A percentile compares a stretch with the other conserved stretches of the same genome.
These are phyloP conservation scores for Acarospora socialis DNA, from an alignment of 2,329 filamentous ascomycete species.

Conservation along the genomic window DNA sequence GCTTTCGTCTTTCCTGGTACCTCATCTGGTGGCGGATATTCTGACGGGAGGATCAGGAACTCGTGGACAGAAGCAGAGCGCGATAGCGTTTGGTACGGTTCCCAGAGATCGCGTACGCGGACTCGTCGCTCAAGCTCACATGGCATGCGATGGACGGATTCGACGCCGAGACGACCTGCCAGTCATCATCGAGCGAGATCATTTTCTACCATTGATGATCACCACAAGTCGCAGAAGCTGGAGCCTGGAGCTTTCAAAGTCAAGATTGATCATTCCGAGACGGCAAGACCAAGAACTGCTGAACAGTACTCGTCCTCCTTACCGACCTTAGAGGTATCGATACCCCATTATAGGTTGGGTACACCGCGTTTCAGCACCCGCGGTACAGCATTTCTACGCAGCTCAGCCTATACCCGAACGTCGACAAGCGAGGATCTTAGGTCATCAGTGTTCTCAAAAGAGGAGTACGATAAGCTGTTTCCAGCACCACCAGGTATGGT, in stretches of 20 bases:
- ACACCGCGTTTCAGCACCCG: constrained; percentile 64
- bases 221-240: constrained; percentile 35
- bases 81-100: constrained; percentile 26
- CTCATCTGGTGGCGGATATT: too few species aligned
- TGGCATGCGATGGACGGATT: constrained; percentile 5
- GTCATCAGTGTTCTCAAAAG: constrained; percentile 43
- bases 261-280: constrained; percentile 58
- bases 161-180: constrained; percentile 11
- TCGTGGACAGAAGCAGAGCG: constrained; percentile 20
- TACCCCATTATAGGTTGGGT: constrained; percentile 73
- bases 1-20: constrained; percentile 30
- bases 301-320: constrained; percentile 42
- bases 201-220: constrained; percentile 62
- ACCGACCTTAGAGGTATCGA: constrained; percentile 55
- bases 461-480: constrained; percentile 27
- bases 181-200: constrained; percentile 53
- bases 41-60: constrained; percentile 20
- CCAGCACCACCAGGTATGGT: constrained; percentile 18
- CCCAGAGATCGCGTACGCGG: constrained; percentile 25
- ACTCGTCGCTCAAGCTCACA: constrained; percentile 8
- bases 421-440: constrained; percentile 56
- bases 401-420: constrained; percentile 57
- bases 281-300: constrained; percentile 49
- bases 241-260: constrained; percentile 62
- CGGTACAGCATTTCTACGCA: constrained; percentile 63